Evolutionary conservation across 192 early-diverging fungal genomes (phyloP), one percentile per base, ranked within the genome.

Genomic region (Paraglomus brasilianum): DNA sequence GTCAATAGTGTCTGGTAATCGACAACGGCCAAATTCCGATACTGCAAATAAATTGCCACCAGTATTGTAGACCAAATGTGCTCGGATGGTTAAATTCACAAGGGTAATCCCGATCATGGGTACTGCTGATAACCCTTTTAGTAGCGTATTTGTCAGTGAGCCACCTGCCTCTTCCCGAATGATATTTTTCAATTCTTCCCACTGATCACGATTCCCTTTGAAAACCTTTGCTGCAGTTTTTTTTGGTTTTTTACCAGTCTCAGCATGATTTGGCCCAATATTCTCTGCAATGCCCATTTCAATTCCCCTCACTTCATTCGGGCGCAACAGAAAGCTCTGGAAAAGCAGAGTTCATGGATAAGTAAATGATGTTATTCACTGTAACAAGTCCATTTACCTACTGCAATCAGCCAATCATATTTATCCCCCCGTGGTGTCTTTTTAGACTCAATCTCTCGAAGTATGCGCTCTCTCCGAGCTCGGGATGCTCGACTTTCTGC

Each of bases 251-350:
- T 56, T 22, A 56, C 38, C 53, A 38, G 53, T 56, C 24, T 56
- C 53, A 56, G 53, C 53, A 56, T 56, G 53, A 30, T 56, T 56
- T n/a, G n/a, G n/a, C 38, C 53, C 53, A 56, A 56, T 38, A 56
- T 56, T 56, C 53, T 56, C 53, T 56, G 11, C 53, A 30, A 56
- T 38, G 24, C 53, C 53, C 53, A 56, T 56, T 38, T 56, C 53
- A 30, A 56, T 56, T 30, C 53, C 53, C 38, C 53, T 56, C 38
- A 56, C 38, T 38, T 38, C 53, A 38, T 56, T 38, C 38, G 53
- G 24, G 38, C 53, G 53, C 53, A 56, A 56, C 53, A 56, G 38
- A 56, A 56, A 56, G 53, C 53, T 56, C 53, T 56, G 38, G 38
- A 38, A 56, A 56, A 30, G 53, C 53, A 56, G 53, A 56, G 53